phyloP scores from a whole-genome alignment of 179 eudicot species.

The Dionaea muscipula region DNA sequence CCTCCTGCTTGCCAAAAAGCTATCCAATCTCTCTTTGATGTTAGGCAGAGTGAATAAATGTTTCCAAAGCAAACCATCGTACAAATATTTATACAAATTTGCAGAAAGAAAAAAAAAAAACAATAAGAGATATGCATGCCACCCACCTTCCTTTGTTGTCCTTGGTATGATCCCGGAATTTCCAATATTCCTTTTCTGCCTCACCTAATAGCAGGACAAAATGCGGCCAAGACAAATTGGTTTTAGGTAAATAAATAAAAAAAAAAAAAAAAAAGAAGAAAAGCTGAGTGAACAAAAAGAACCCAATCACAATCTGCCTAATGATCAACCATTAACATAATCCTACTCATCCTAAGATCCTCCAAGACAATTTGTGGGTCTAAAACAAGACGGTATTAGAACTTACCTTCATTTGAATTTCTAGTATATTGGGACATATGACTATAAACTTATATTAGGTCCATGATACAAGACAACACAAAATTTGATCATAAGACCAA shows the following conservation, averaged over 20 bases:
- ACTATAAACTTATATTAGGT: no score
- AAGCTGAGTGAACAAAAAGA: not conserved
- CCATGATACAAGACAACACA: no score
- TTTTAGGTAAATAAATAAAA: not conserved
- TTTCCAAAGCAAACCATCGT: not conserved
- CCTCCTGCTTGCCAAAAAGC: no score
- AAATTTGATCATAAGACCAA: no score
- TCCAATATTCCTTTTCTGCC: slow-evolving; percentile 91
- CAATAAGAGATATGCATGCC: not conserved
- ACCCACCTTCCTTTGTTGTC: slow-evolving; percentile 65
- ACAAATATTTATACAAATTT: not conserved
- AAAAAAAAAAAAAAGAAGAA: not conserved
- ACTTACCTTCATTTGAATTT: no score
- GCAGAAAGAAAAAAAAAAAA: not conserved
- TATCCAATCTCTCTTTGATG: not conserved
- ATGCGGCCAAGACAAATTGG: slow-evolving; percentile 3
- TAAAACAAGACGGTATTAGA: no score
- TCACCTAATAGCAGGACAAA: slow-evolving; percentile 36
- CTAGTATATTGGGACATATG: no score
- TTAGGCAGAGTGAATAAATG: not conserved
- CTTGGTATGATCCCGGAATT: slow-evolving; percentile 28
- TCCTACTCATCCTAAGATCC: no score
- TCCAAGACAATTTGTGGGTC: no score
- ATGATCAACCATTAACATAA: no score
- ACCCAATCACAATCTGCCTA: no score